Conservation (phyloP, 306 rosid genomes). For the Rubus parviflorus region DNA sequence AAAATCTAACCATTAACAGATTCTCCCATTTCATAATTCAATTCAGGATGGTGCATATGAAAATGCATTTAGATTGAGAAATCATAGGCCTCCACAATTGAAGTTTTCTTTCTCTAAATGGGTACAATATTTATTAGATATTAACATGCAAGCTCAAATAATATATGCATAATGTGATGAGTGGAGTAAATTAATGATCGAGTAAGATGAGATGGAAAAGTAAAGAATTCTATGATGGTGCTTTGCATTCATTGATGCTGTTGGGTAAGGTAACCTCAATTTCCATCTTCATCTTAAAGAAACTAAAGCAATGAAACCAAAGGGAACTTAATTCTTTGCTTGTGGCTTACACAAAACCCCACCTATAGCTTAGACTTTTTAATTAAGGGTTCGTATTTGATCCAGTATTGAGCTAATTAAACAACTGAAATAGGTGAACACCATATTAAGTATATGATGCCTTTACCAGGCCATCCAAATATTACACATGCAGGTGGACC, state of each 20-base stretch:
- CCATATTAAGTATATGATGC: background rate
- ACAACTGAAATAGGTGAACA: background rate
- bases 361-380: background rate
- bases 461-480: slow-evolving; percentile 1
- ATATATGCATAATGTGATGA: background rate
- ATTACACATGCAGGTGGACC: background rate
- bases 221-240: background rate
- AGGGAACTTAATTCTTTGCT: slow-evolving; percentile 4
- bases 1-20: too few relatives aligned
- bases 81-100: too few relatives aligned
- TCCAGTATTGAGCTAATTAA: too few relatives aligned
- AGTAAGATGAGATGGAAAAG: slow-evolving; percentile 8
- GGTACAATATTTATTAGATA: too few relatives aligned
- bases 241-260: slow-evolving; percentile 14
- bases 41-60: too few relatives aligned
- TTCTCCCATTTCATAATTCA: too few relatives aligned
- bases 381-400: background rate
- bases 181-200: background rate
- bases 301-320: background rate
- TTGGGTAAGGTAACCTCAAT: slow-evolving; percentile 17
- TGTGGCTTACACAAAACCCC: background rate
- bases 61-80: too few relatives aligned
- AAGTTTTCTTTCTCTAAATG: background rate
- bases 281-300: slow-evolving; percentile 1
- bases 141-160: background rate